A percentile compares a stretch with the other conserved stretches of the same genome.
phyloP scores from a whole-genome alignment of 352 stramenopile genomes.

The Phytophthora brassicae region DNA sequence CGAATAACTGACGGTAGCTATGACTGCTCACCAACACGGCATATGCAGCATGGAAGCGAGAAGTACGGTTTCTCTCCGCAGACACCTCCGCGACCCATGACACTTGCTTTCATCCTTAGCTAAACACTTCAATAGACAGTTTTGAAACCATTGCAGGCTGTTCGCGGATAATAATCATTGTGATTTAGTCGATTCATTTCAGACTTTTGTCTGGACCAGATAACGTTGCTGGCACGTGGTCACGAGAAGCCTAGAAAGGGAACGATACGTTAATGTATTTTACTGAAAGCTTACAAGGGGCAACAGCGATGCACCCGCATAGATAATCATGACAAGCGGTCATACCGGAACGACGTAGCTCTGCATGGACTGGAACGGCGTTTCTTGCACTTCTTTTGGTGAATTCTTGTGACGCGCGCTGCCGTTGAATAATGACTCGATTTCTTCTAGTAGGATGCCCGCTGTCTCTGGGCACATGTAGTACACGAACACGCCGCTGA shows the following conservation, averaged over 20 bases:
- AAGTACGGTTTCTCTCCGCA: slow-evolving; percentile 2
- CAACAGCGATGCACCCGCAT: slow-evolving; percentile 8
- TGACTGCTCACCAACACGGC: slow-evolving; percentile 4
- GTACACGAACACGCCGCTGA: slow-evolving; percentile 48
- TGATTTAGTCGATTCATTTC: background rate
- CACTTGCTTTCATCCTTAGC: slow-evolving; percentile 35
- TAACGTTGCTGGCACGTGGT: slow-evolving; percentile 6
- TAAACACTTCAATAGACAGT: slow-evolving; percentile 17
- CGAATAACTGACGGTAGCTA: slow-evolving; percentile 10
- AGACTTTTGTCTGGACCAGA: background rate
- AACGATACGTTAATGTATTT: slow-evolving; percentile 30
- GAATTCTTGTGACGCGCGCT: slow-evolving; percentile 36
- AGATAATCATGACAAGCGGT: slow-evolving; percentile 32
- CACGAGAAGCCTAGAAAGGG: slow-evolving; percentile 1
- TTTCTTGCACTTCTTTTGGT: slow-evolving; percentile 35
- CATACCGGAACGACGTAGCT: slow-evolving; percentile 23
- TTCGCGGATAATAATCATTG: background rate
- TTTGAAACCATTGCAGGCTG: slow-evolving; percentile 16
- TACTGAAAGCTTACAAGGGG: slow-evolving; percentile 23
- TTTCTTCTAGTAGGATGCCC: slow-evolving; percentile 55
- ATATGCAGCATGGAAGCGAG: background rate
- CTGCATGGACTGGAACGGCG: slow-evolving; percentile 31
- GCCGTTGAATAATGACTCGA: slow-evolving; percentile 51
- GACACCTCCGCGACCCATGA: slow-evolving; percentile 26
- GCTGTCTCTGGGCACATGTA: slow-evolving; percentile 57